A percentile compares a stretch with the other conserved stretches of the same genome.
These are phyloP conservation scores for Hypsizygus marmoreus DNA, from an alignment of 768 basidiomycete species.

Conservation along the genomic window DNA sequence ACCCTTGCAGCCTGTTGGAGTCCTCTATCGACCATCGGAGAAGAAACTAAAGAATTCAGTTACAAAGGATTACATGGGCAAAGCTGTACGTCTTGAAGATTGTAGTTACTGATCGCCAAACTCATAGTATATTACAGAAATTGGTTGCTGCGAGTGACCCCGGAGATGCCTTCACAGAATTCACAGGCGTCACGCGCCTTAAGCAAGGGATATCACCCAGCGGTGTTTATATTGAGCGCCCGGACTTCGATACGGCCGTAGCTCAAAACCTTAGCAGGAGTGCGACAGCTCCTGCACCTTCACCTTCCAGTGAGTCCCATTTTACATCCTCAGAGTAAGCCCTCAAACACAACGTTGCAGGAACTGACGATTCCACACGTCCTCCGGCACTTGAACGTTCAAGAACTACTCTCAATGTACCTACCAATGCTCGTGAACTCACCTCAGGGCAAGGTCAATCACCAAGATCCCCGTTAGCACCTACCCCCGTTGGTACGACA, in stretches of 20 bases:
- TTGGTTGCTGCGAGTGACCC: slow-evolving; percentile 82
- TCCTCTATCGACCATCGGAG: slow-evolving; percentile 87
- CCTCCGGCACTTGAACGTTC: slow-evolving; percentile 52
- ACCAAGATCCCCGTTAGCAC: slow-evolving; percentile 16
- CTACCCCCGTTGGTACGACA: slow-evolving; percentile 18
- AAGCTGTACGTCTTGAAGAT: slow-evolving; percentile 57
- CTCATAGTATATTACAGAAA: slow-evolving; percentile 46
- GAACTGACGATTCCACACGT: slow-evolving; percentile 29
- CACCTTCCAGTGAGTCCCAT: slow-evolving; percentile 22
- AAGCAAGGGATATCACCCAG: slow-evolving; percentile 68
- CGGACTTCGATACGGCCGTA: slow-evolving; percentile 31
- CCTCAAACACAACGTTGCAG: slow-evolving; percentile 16
- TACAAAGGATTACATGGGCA: slow-evolving; percentile 88
- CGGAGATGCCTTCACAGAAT: slow-evolving; percentile 76
- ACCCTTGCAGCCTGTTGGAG: slow-evolving; percentile 71
- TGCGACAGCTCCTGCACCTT: slow-evolving; percentile 44
- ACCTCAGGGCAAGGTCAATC: slow-evolving; percentile 24
- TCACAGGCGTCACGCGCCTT: slow-evolving; percentile 75
- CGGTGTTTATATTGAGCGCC: slow-evolving; percentile 56
- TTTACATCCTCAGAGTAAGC: neutral
- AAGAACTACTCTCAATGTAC: slow-evolving; percentile 57
- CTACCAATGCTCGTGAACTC: slow-evolving; percentile 46
- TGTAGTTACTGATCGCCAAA: neutral
- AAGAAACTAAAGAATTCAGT: slow-evolving; percentile 88
- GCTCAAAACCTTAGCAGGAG: slow-evolving; percentile 48